Percentiles rank a stretch among this genome's conserved stretches.
Conservation (phyloP, 2,329 filamentous ascomycete genomes). For the Diaporthe vaccinii region DNA sequence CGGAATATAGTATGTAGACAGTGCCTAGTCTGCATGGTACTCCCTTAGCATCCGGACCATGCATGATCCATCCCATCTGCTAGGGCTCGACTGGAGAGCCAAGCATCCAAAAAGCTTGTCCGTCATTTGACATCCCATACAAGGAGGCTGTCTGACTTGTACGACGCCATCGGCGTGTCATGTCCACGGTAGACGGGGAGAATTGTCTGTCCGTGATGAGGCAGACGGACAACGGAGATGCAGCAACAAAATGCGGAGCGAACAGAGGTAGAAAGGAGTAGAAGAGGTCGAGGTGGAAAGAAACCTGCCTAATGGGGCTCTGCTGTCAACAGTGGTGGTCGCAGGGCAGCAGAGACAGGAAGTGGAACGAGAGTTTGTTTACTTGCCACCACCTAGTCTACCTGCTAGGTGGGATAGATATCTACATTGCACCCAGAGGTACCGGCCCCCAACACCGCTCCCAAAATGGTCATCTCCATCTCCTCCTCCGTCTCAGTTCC, state of each 20-base stretch:
- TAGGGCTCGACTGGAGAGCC: slow-evolving; percentile 19
- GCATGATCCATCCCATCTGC: slow-evolving; percentile 25
- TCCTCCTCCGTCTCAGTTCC: background rate
- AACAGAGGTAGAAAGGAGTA: background rate
- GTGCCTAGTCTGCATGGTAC: background rate
- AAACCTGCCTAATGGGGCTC: background rate
- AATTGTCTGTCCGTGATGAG: background rate
- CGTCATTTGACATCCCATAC: background rate
- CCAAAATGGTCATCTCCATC: background rate
- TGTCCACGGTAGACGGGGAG: slow-evolving; percentile 6
- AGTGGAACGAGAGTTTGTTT: slow-evolving; percentile 15
- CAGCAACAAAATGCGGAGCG: background rate
- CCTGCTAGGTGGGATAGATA: background rate
- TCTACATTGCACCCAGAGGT: slow-evolving; percentile 12
- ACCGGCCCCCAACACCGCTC: slow-evolving; percentile 4
- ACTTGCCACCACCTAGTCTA: slow-evolving; percentile 18
- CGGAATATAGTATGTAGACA: background rate
- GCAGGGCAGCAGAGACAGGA: background rate
- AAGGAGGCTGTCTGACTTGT: slow-evolving; percentile 7
- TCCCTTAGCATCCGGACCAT: background rate
- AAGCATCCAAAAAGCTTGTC: slow-evolving; percentile 32
- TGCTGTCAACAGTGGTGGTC: background rate
- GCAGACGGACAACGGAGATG: background rate
- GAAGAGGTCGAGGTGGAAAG: background rate
- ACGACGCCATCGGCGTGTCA: slow-evolving; percentile 7